Base-by-base conservation (phyloP, 2,329 filamentous ascomycete species). In the Nothomitra cinnamomea region DNA sequence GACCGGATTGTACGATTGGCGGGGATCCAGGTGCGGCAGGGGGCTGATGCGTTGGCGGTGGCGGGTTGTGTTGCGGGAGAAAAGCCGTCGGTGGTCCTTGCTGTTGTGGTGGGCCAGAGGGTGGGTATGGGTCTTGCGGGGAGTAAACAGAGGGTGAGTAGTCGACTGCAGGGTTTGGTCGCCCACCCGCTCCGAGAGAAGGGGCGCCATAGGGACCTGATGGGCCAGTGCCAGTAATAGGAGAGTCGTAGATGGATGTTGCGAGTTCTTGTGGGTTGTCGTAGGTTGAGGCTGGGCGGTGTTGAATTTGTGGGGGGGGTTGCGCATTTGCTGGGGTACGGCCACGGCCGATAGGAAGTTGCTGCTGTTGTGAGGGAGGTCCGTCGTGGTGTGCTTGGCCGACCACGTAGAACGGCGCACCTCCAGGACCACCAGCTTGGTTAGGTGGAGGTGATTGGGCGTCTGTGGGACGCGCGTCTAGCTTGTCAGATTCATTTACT, bases 221-320 rank as follows among this genome's bases (percentile, higher is more conserved):
- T 3, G 36, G 54, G 4, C 72, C 65, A 12, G 73, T 77, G 4
- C 72, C 65, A 12, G 73, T 77, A 40, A 85, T 74, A 42, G 84
- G 85, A 2, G 83, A 85, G 65, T 88, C 83, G 62, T 88, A 89
- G 8, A 78, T 79, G 1, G 83, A 85, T 0, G 85, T 87, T 24
- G 84, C 82, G 48, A 90, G 72, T 67, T 90, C 85, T 66, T 89
- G 85, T 0, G 85, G 80, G 58, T 79, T 78, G 25, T 81, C 80
- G 60, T 83, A 84, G 10, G 78, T 83, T 64, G 79, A 83, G 61
- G 81, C 77, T 2, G 80, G 81, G 15, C 76, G 78, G 54, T 77
- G 78, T 54, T 38, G 48, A 25, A 22, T 36, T n/a, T 25, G 28
- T 17, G 2, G 69, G 70, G 7, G 64, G 61, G 22, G 66, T 61